Percentiles rank a stretch among this genome's conserved stretches.
phyloP scores from a whole-genome alignment of 768 basidiomycete genomes.

The Xanthoconium purpureum region DNA sequence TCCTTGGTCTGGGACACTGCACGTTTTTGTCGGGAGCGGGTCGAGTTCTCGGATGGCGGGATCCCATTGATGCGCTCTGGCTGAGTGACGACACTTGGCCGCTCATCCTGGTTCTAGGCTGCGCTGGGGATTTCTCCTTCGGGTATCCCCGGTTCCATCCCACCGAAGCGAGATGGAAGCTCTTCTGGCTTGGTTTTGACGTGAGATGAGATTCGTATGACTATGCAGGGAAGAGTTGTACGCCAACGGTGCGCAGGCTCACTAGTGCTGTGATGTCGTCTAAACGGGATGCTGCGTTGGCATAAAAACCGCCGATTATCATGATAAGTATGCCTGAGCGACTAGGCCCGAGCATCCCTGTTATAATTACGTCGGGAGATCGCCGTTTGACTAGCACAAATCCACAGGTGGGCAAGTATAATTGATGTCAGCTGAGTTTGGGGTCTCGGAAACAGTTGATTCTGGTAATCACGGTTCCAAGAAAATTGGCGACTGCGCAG shows the following conservation, averaged over 20 bases:
- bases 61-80: neutral
- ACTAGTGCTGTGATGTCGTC: neutral
- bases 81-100: neutral
- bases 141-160: conserved; percentile 17
- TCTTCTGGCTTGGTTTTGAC: neutral
- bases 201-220: neutral
- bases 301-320: neutral
- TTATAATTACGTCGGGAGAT: neutral
- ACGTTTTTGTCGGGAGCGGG: conserved; percentile 1
- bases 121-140: conserved; percentile 1
- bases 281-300: neutral
- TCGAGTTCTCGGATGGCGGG: neutral
- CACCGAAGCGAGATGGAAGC: conserved; percentile 2
- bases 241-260: neutral
- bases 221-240: neutral
- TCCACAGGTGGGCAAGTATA: neutral
- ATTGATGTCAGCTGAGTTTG: conserved; percentile 12
- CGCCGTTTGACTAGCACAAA: neutral
- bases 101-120: no score
- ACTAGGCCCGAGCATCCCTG: conserved; percentile 6
- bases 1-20: neutral
- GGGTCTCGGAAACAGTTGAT: neutral
- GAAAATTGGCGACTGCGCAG: conserved; percentile 5
- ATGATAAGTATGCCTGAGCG: neutral
- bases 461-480: conserved; percentile 5